A percentile compares a stretch with the other conserved stretches of the same genome.
Conservation (phyloP, 208 protist genomes). For the Crithidia bombi region DNA sequence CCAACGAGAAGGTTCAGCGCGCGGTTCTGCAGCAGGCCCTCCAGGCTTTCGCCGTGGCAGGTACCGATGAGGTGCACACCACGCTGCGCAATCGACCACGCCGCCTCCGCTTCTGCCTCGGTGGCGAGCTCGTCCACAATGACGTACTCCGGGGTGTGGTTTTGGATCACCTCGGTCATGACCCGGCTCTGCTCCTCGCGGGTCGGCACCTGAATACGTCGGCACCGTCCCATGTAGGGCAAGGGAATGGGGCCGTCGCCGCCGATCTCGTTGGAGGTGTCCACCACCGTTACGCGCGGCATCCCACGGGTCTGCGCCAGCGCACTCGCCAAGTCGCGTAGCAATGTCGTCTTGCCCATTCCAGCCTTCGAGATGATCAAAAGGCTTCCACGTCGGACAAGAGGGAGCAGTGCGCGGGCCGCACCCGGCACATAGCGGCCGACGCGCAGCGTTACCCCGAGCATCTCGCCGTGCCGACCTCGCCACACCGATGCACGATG, state of each 20-base stretch:
- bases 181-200: constrained; percentile 67
- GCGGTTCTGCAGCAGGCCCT: constrained; percentile 86
- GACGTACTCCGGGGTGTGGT: constrained; percentile 94
- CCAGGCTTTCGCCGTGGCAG: constrained; percentile 87
- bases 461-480: constrained; percentile 64
- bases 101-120: constrained; percentile 74
- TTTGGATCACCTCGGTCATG: constrained; percentile 94
- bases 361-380: constrained; percentile 92
- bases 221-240: constrained; percentile 84
- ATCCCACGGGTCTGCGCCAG: constrained; percentile 55
- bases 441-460: constrained; percentile 88
- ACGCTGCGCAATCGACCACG: constrained; percentile 86
- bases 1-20: constrained; percentile 88
- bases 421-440: constrained; percentile 82
- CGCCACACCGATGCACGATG: constrained; percentile 85
- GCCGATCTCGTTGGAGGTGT: constrained; percentile 96
- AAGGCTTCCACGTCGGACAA: constrained; percentile 71
- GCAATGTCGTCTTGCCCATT: constrained; percentile 93
- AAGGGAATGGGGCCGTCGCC: constrained; percentile 89
- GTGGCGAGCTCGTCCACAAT: constrained; percentile 94
- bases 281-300: constrained; percentile 88
- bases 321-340: constrained; percentile 85
- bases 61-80: constrained; percentile 90
- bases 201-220: constrained; percentile 87
- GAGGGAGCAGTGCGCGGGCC: constrained; percentile 56